phyloP scores from a whole-genome alignment of 2,329 filamentous ascomycete species.

The Colletotrichum sp. region DNA sequence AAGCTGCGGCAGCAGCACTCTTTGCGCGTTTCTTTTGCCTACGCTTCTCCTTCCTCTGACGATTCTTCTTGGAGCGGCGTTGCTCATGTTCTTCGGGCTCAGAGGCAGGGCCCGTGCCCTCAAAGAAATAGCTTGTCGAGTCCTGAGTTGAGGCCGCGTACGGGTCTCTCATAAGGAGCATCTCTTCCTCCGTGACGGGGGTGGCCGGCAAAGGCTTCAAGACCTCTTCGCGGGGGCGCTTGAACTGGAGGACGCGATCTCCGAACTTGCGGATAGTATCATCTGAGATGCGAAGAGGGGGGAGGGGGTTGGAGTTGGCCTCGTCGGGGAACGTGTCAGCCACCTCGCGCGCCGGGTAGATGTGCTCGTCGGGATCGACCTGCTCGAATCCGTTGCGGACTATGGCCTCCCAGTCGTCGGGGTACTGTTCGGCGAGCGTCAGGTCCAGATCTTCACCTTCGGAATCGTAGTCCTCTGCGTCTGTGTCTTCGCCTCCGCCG shows the following conservation, averaged over 20 bases:
- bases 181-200: neutral
- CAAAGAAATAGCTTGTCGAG: neutral
- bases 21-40: neutral
- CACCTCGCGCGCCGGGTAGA: neutral
- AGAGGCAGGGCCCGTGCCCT: neutral
- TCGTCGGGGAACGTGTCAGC: neutral
- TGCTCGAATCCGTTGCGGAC: neutral
- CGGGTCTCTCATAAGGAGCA: neutral
- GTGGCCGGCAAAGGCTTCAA: neutral
- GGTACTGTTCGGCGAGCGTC: neutral
- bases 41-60: neutral
- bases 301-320: neutral
- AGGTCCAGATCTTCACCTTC: neutral
- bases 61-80: neutral
- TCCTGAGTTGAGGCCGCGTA: neutral
- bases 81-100: neutral
- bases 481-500: neutral
- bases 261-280: neutral
- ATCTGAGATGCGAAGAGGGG: neutral
- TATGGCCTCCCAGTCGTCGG: fast-evolving
- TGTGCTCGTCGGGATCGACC: neutral
- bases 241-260: neutral
- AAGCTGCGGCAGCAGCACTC: neutral
- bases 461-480: neutral
- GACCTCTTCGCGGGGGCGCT: neutral